Conservation (phyloP, 768 basidiomycete genomes). For the Rhodotorula graminis region DNA sequence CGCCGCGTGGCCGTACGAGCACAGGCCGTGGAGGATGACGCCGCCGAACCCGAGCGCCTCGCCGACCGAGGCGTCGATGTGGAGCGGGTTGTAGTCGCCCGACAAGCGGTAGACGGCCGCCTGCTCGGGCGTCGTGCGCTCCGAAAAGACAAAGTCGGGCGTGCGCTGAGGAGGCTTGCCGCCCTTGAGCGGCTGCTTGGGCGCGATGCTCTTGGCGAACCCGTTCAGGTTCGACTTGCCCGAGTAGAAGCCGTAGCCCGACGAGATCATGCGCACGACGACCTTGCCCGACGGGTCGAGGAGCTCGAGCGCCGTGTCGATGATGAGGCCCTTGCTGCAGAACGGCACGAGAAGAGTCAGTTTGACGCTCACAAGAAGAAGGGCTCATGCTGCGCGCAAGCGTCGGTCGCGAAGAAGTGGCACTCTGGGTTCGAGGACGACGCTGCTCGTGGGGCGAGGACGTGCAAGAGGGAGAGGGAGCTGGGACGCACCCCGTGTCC, state of each 20-base stretch:
- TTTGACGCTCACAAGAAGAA: too few relatives aligned
- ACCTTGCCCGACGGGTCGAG: constrained; percentile 60
- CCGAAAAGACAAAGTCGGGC: constrained; percentile 60
- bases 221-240: constrained; percentile 62
- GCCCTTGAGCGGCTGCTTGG: constrained; percentile 59
- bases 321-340: constrained; percentile 39
- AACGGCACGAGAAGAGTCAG: too few relatives aligned
- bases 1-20: constrained; percentile 65
- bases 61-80: constrained; percentile 72
- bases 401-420: not conserved
- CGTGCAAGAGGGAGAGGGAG: too few relatives aligned
- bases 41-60: constrained; percentile 71
- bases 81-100: constrained; percentile 71
- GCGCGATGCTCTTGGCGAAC: constrained; percentile 61
- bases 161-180: constrained; percentile 56
- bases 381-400: too few relatives aligned
- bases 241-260: constrained; percentile 58
- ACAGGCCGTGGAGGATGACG: constrained; percentile 77
- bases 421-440: too few relatives aligned
- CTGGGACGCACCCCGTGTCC: constrained; percentile 63
- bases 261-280: constrained; percentile 62
- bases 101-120: constrained; percentile 68
- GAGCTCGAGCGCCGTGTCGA: constrained; percentile 45
- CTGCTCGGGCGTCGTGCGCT: constrained; percentile 61
- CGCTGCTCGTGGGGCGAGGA: too few relatives aligned